phyloP scores from a whole-genome alignment of 2,329 filamentous ascomycete genomes.

The Aspergillus thermomutatus region DNA sequence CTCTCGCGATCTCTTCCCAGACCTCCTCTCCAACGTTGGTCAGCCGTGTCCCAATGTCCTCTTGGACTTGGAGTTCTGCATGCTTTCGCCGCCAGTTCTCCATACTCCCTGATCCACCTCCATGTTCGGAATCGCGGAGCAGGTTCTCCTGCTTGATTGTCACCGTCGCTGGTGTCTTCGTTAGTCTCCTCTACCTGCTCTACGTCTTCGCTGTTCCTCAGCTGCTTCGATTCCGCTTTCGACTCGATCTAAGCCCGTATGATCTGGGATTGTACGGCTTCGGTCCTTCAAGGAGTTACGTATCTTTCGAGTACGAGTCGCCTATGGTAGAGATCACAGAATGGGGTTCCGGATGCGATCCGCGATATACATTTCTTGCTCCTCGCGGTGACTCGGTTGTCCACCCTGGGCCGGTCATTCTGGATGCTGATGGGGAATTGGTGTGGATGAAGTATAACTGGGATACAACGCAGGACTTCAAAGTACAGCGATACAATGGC shows the following conservation, averaged over 20 bases:
- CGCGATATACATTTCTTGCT: slow-evolving; percentile 28
- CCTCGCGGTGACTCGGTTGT: slow-evolving; percentile 30
- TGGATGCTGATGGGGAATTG: slow-evolving; percentile 24
- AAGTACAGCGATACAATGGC: slow-evolving; percentile 22
- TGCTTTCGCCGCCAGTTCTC: slow-evolving; percentile 2
- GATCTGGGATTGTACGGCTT: slow-evolving; percentile 31
- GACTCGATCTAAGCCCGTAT: slow-evolving; percentile 21
- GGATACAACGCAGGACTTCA: slow-evolving; percentile 25
- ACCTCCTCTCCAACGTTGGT: not conserved
- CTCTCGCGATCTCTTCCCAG: not conserved
- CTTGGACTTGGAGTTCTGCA: slow-evolving; percentile 8
- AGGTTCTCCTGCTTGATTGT: slow-evolving; percentile 6
- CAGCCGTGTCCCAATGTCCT: slow-evolving; percentile 16
- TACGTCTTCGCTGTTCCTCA: slow-evolving; percentile 17
- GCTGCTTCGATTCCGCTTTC: slow-evolving; percentile 14
- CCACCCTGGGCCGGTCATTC: slow-evolving; percentile 24
- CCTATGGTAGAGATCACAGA: slow-evolving; percentile 25
- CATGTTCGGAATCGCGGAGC: not conserved
- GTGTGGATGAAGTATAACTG: slow-evolving; percentile 25
- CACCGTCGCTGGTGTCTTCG: slow-evolving; percentile 2
- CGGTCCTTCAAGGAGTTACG: slow-evolving; percentile 25
- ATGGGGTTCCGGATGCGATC: slow-evolving; percentile 24
- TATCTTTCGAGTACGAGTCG: slow-evolving; percentile 28
- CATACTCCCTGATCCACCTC: not conserved
- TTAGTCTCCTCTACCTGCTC: slow-evolving; percentile 17